Evolutionary conservation across 1,284 basidiomycete genomes (phyloP), one percentile per base, ranked within the genome.

Genomic region (Puccinia horiana): DNA sequence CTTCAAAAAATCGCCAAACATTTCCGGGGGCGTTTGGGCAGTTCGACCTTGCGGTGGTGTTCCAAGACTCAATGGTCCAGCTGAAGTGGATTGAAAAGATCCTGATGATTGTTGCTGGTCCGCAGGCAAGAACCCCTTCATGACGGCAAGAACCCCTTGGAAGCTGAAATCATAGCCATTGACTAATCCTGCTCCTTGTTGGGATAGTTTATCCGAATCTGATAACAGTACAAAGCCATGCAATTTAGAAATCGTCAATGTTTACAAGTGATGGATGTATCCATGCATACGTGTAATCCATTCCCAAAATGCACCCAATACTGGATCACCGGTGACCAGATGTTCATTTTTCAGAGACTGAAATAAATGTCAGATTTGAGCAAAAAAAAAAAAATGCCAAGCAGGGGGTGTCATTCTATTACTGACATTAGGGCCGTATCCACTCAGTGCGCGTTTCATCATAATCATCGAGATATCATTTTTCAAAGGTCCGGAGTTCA

Each of bases 151-250:
- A 29, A 80, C 65, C 11, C 78, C 78, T 80, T 61, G 49, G 37
- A 72, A 80, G 40, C 78, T 73, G 69, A 80, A 80, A 26, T 80
- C 78, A 54, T 72, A 80, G 12, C 78, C 78, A 54, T 80, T 80
- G 37, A 80, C 65, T 56, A 63, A 29, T 11, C 67, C 69, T 4
- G 67, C 73, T 9, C 78, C 78, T 35, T 80, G 67, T 63, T 80
- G 67, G 6, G 67, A 70, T 35, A 80, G 29, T 47, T 73, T 80
- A 8, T 70, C 54, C 23, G 78, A 80, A 72, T 80, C 78, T 80
- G 37, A 32, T n/a, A 32, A n/a, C 61, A 65, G 35, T 8, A 16
- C 2, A 14, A 23, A 11, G 8, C 11, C 63, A 26, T 69, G 1
- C n/a, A 42, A 5, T 2, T 63, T 12, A 67, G 42, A 9, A 1